Percentiles rank a stretch among this genome's conserved stretches.
Conservation (phyloP, 371 early-diverging fungal genomes). For the Gilbertella persicaria region DNA sequence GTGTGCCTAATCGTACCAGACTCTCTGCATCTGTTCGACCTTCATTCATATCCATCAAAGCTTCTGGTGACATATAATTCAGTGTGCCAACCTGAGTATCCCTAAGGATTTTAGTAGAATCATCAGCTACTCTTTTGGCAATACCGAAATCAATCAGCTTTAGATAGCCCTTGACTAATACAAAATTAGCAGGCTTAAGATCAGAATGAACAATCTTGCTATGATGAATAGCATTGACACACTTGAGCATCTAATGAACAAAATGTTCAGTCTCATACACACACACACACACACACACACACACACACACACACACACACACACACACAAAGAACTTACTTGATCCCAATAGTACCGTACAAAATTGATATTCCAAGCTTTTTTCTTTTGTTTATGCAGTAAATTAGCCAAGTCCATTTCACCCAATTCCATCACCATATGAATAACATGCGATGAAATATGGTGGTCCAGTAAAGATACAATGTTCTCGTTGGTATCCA, state of each 20-base stretch:
- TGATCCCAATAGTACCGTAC: slow-evolving; percentile 86
- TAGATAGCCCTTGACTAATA: slow-evolving; percentile 79
- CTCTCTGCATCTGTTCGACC: slow-evolving; percentile 13
- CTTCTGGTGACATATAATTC: slow-evolving; percentile 98
- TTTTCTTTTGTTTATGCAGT: slow-evolving; percentile 54
- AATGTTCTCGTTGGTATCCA: slow-evolving; percentile 67
- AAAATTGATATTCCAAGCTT: slow-evolving; percentile 68
- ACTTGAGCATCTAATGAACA: slow-evolving; percentile 92
- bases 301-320: too few species aligned
- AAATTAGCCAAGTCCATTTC: slow-evolving; percentile 88
- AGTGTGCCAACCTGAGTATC: slow-evolving; percentile 93
- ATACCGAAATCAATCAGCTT: slow-evolving; percentile 99
- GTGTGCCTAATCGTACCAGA: slow-evolving; percentile 55
- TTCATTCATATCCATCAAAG: slow-evolving; percentile 51
- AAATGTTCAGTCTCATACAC: too few species aligned
- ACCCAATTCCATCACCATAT: slow-evolving; percentile 85
- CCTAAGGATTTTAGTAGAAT: slow-evolving; percentile 93
- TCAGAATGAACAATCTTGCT: slow-evolving; percentile 93
- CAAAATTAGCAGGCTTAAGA: slow-evolving; percentile 95
- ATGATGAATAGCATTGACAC: slow-evolving; percentile 88
- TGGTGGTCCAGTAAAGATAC: slow-evolving; percentile 82
- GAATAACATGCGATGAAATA: slow-evolving; percentile 46
- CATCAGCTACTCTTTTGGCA: slow-evolving; percentile 90
- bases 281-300: too few species aligned
- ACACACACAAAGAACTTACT: slow-evolving; percentile 37